Evolutionary conservation across 2,329 filamentous ascomycete species (phyloP), one percentile per base, ranked within the genome.

Genomic region (Penicillium oxalicum): DNA sequence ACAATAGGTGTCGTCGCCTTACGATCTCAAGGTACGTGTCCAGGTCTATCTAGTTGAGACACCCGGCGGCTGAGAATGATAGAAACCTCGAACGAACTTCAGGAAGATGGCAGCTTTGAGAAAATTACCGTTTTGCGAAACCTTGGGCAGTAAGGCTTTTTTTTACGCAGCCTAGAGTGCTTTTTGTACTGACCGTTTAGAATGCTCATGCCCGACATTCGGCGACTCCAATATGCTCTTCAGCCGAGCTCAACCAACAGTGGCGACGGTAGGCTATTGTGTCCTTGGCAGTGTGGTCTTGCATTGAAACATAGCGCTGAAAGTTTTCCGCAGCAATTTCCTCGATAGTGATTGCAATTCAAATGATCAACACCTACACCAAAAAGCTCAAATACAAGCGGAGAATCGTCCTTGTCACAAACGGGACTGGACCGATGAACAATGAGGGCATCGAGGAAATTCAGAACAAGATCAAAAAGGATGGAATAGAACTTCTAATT

Each of bases 341-440:
- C 1, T 89, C 91, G 3, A 77, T 97, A 50, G 84, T 95, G 35
- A 70, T 97, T 43, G 93, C 89, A 0, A 82, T 93, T 32, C 80
- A 91, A 56, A 89, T 96, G 86, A 95, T 98, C 48, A 77, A 79
- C 49, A 79, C 76, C 0, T 83, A 86, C 49, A 93, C 88, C 57
- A 91, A 86, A 69, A 86, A 88, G 63, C 78, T 91, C 53, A 90
- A 95, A 72, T 91, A 83, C 72, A 83, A 80, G 58, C 80, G 88
- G 60, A 85, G 82, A 62, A 90, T 98, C 55, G 80, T 91, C 34
- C 77, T 98, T 2, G 76, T 97, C 42, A 97, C 93, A 0, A 87
- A 96, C 69, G 93, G 84, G 0, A 78, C 80, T 48, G 86, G 86
- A 0, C 65, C 73, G 2, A 85, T 95, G 66, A 87, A 91, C 54